Percentiles rank a stretch among this genome's conserved stretches.
phyloP scores from a whole-genome alignment of 73 alveolate species.

The Urostyla sp. region DNA sequence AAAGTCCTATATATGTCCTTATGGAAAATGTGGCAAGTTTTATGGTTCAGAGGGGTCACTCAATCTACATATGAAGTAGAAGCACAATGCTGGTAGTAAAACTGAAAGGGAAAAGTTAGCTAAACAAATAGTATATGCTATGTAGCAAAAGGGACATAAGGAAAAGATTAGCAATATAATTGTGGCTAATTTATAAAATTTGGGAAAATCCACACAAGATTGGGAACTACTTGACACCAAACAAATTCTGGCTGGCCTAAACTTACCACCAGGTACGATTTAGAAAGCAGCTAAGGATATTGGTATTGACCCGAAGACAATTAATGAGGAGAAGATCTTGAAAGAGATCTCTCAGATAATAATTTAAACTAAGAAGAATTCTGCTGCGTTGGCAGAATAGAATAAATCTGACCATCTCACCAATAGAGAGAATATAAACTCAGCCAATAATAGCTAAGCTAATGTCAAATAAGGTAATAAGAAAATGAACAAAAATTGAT shows the following conservation, averaged over 20 bases:
- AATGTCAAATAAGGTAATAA: too few species aligned
- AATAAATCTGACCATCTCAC: too few species aligned
- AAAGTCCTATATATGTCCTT: conserved; percentile 75
- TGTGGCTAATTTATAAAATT: background rate
- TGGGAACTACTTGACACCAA: background rate
- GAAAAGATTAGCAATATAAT: background rate
- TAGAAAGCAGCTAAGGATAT: conserved; percentile 31
- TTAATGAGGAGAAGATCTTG: too few species aligned
- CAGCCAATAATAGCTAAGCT: too few species aligned
- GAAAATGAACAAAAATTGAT: too few species aligned
- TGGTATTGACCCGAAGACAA: conserved; percentile 17
- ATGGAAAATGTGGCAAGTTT: conserved; percentile 73
- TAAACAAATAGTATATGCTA: conserved; percentile 40
- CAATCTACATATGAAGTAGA: conserved; percentile 77
- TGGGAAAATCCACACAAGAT: too few species aligned
- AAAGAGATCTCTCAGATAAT: too few species aligned
- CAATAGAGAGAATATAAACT: too few species aligned
- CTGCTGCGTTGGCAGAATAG: too few species aligned
- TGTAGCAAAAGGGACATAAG: conserved; percentile 8
- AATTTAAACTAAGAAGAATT: too few species aligned
- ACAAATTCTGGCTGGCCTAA: background rate
- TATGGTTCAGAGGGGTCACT: conserved; percentile 86
- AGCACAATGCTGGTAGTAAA: conserved; percentile 86
- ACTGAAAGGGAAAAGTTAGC: conserved; percentile 90
- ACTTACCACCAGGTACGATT: conserved; percentile 40